Evolutionary conservation across 805 yeast species (phyloP).

Genomic region (Yamadazyma paraphyllophila): DNA sequence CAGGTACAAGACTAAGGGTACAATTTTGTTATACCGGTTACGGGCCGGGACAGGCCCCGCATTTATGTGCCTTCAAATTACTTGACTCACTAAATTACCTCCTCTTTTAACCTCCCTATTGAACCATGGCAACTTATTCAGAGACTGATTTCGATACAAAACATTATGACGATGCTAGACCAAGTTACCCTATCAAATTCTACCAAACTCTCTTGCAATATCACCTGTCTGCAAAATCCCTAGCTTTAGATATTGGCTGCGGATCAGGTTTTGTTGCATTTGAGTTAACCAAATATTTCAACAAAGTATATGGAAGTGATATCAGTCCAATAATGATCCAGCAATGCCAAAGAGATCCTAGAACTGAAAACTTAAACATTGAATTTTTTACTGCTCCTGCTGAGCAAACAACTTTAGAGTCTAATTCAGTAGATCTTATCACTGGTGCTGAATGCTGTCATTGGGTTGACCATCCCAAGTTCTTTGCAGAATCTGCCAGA

Average conservation of each 20-base stretch:
- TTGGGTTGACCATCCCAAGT: conserved; percentile 65
- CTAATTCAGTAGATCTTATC: conserved; percentile 51
- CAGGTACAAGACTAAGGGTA: not conserved
- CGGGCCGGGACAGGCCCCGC: conserved; percentile 3
- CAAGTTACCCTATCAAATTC: conserved; percentile 39
- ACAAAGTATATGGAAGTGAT: conserved; percentile 47
- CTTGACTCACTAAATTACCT: not conserved
- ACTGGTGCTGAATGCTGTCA: conserved; percentile 87
- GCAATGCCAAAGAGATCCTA: conserved; percentile 16
- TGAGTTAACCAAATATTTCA: conserved; percentile 32
- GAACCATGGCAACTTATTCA: conserved; percentile 33
- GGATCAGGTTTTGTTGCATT: conserved; percentile 49
- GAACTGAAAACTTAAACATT: conserved; percentile 19
- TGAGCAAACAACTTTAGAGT: conserved; percentile 21
- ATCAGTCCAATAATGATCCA: conserved; percentile 46
- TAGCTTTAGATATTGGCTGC: conserved; percentile 46
- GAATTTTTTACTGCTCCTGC: conserved; percentile 31
- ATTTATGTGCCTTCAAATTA: not conserved
- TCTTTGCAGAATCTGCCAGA: conserved; percentile 49
- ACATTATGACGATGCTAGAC: conserved; percentile 37
- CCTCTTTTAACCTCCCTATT: not conserved
- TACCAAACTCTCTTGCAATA: conserved; percentile 24
- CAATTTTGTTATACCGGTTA: not conserved
- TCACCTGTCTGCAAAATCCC: conserved; percentile 10
- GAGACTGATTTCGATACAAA: conserved; percentile 29